Percentiles rank a stretch among this genome's conserved stretches.
Evolutionary conservation across 2,329 filamentous ascomycete genomes (phyloP).

Genomic region (Exophiala alcalophila): DNA sequence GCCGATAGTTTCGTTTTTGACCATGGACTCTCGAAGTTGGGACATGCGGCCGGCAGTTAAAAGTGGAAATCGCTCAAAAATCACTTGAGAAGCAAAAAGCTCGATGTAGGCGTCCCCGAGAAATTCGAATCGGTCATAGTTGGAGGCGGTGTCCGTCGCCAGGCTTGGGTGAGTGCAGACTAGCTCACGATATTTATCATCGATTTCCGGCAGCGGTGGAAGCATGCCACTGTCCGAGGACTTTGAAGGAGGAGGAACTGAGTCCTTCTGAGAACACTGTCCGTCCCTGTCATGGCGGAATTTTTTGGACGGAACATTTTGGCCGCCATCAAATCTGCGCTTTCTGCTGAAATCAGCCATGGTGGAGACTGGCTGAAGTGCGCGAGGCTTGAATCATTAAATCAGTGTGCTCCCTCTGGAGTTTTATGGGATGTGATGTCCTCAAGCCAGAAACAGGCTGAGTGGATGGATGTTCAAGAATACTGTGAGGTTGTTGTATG

Average conservation of each 20-base stretch:
- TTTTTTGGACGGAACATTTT: slow-evolving; percentile 5
- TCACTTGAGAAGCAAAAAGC: slow-evolving; percentile 69
- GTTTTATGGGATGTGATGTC: neutral
- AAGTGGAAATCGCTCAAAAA: slow-evolving; percentile 68
- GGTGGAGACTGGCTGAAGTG: neutral
- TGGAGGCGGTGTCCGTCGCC: slow-evolving; percentile 27
- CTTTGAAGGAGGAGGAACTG: neutral
- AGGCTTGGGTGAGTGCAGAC: slow-evolving; percentile 28
- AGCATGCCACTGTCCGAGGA: slow-evolving; percentile 7
- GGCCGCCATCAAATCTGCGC: slow-evolving; percentile 6
- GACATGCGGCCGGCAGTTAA: slow-evolving; percentile 67
- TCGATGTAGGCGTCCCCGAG: slow-evolving; percentile 85
- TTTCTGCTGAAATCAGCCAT: slow-evolving; percentile 16
- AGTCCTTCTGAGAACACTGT: no score
- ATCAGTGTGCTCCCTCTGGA: no score
- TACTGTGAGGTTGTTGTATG: no score
- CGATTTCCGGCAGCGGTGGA: slow-evolving; percentile 27
- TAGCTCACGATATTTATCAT: slow-evolving; percentile 13
- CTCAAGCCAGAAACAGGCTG: neutral
- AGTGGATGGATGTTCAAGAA: no score
- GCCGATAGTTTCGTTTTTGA: slow-evolving; percentile 76
- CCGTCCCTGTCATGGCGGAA: slow-evolving; percentile 7
- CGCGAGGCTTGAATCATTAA: no score
- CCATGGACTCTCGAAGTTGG: slow-evolving; percentile 72
- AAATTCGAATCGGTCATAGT: slow-evolving; percentile 84